Evolutionary conservation across 768 basidiomycete genomes (phyloP).

Genomic region (Leccinellum albellum): DNA sequence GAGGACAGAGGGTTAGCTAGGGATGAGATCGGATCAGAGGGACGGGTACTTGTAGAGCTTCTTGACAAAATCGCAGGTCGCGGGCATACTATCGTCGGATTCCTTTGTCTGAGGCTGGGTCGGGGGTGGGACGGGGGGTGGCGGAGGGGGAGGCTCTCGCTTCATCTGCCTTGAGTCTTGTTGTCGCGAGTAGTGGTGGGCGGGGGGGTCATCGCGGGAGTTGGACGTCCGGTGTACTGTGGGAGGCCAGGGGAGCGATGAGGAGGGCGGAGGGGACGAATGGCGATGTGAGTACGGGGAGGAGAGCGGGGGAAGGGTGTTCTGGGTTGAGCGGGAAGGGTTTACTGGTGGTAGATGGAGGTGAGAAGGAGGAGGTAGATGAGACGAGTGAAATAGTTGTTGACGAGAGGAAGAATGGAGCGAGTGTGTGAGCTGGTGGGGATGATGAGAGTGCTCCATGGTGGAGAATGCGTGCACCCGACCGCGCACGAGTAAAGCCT

Average conservation of each 20-base stretch:
- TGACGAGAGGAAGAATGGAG: conserved; percentile 23
- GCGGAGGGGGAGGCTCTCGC: conserved; percentile 26
- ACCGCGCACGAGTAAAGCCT: conserved; percentile 13
- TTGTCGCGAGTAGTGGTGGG: conserved; percentile 4
- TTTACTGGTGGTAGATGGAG: conserved; percentile 37
- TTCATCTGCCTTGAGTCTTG: conserved; percentile 28
- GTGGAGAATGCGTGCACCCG: background rate
- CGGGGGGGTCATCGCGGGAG: conserved; percentile 41
- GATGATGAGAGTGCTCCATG: background rate
- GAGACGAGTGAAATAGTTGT: conserved; percentile 40
- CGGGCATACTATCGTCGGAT: conserved; percentile 71
- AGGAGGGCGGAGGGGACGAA: conserved; percentile 27
- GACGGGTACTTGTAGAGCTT: conserved; percentile 80
- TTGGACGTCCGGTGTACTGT: conserved; percentile 36
- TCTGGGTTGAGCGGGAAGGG: conserved; percentile 33
- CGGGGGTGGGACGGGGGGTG: conserved; percentile 22
- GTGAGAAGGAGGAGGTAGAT: conserved; percentile 43
- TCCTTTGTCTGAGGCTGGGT: conserved; percentile 31
- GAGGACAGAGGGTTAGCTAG: conserved; percentile 6
- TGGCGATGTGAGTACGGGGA: conserved; percentile 26
- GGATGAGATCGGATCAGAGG: background rate
- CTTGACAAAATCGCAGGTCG: conserved; percentile 92
- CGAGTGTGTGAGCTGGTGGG: background rate
- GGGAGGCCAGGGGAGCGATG: conserved; percentile 22
- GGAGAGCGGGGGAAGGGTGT: conserved; percentile 40